A percentile compares a stretch with the other conserved stretches of the same genome.
phyloP scores from a whole-genome alignment of 1,284 basidiomycete species.

The Testicularia cyperi region DNA sequence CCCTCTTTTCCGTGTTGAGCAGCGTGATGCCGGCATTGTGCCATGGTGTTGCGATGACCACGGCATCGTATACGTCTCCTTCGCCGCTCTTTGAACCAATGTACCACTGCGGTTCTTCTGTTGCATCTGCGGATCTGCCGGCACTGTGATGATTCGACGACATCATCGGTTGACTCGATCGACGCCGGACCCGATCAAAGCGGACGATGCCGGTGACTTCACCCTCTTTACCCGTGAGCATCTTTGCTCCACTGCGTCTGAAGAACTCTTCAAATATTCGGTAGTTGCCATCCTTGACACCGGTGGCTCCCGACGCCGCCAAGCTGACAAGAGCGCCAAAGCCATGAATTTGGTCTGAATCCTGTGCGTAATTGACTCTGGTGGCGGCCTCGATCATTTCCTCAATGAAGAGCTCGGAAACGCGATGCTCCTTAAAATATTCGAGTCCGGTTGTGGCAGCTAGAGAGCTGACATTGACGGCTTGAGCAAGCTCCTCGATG shows the following conservation, averaged over 20 bases:
- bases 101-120: slow-evolving; percentile 39
- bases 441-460: slow-evolving; percentile 51
- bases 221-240: slow-evolving; percentile 41
- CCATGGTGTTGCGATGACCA: slow-evolving; percentile 56
- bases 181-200: slow-evolving; percentile 7
- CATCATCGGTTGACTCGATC: neutral
- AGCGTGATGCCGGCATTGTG: slow-evolving; percentile 51
- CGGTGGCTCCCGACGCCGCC: slow-evolving; percentile 71
- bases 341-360: slow-evolving; percentile 75
- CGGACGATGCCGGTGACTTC: slow-evolving; percentile 54
- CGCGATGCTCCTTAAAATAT: slow-evolving; percentile 35
- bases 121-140: too few species aligned
- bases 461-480: slow-evolving; percentile 65
- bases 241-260: slow-evolving; percentile 66
- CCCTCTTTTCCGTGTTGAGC: slow-evolving; percentile 60
- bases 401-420: slow-evolving; percentile 61
- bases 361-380: slow-evolving; percentile 79
- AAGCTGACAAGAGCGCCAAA: slow-evolving; percentile 75
- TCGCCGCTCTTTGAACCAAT: slow-evolving; percentile 48
- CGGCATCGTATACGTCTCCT: slow-evolving; percentile 51
- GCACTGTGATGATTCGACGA: neutral
- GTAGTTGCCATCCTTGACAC: slow-evolving; percentile 79
- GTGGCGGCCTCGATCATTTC: slow-evolving; percentile 83
- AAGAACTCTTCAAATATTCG: slow-evolving; percentile 82
- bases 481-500: slow-evolving; percentile 66